Percentiles rank a stretch among this genome's conserved stretches.
Evolutionary conservation across 257 asterid species (phyloP).

Genomic region (Solanum dulcamara): DNA sequence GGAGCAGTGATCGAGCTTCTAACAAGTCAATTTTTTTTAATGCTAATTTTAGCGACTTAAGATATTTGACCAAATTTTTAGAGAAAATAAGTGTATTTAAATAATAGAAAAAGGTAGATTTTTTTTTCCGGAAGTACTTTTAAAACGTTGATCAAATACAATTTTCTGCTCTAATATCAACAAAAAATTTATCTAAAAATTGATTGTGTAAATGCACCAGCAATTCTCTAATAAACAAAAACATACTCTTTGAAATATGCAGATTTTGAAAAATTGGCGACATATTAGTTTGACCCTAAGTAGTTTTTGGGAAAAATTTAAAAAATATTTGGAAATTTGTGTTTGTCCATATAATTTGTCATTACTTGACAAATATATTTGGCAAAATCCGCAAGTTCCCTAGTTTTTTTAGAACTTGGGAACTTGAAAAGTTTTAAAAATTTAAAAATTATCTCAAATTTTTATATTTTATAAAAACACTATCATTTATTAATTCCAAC

Average conservation of each 20-base stretch:
- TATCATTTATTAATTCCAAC: no score
- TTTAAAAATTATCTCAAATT: no score
- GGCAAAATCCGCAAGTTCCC: no score
- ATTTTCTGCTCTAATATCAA: background rate
- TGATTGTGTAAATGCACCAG: background rate
- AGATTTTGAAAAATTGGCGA: background rate
- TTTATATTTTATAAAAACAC: no score
- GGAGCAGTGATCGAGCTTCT: background rate
- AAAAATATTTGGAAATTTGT: no score
- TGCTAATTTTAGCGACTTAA: background rate
- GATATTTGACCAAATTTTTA: background rate
- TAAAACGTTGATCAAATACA: no score
- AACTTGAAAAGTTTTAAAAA: no score
- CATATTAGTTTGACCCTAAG: no score
- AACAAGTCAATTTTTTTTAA: background rate
- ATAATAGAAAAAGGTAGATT: background rate
- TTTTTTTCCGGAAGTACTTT: background rate
- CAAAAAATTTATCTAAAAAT: background rate
- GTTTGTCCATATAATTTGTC: no score
- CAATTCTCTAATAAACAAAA: background rate
- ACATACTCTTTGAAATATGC: background rate
- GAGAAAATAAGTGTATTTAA: background rate
- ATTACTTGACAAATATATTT: no score
- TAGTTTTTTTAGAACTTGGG: no score
- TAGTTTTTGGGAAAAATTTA: no score